phyloP scores from a whole-genome alignment of 441 rosid genomes.

The Euphorbia celastroides region DNA sequence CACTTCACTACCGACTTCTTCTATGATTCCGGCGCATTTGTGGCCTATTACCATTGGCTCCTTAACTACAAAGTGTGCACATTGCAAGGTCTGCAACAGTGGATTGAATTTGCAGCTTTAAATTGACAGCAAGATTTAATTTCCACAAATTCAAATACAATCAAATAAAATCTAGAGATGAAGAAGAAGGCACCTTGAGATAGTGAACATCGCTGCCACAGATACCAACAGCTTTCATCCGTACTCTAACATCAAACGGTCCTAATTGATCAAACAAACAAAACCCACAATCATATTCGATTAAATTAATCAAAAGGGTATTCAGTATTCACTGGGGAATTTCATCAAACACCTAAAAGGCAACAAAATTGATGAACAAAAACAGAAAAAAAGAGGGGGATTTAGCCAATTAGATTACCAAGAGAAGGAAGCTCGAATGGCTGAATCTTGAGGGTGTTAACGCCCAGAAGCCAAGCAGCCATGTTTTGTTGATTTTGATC shows the following conservation, averaged over 20 bases:
- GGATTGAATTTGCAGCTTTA: no score
- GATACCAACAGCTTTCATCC: constrained; percentile 86
- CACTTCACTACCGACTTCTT: constrained; percentile 71
- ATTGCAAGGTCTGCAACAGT: constrained; percentile 44
- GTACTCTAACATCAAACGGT: constrained; percentile 69
- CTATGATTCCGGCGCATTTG: constrained; percentile 86
- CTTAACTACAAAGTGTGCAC: constrained; percentile 68
- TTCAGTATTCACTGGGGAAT: no score
- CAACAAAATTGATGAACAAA: neutral
- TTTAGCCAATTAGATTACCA: constrained; percentile 30
- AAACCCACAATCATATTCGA: neutral
- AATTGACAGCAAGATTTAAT: no score
- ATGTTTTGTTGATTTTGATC: constrained; percentile 35
- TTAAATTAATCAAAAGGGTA: no score
- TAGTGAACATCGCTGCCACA: constrained; percentile 94
- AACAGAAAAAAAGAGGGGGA: neutral
- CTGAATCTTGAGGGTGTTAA: constrained; percentile 46
- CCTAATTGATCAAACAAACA: constrained; percentile 26
- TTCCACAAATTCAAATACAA: no score
- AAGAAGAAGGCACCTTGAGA: constrained; percentile 48
- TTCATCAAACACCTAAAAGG: neutral
- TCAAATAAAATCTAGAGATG: neutral
- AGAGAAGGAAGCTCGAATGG: constrained; percentile 44
- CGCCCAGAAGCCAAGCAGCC: constrained; percentile 60
- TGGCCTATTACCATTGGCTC: constrained; percentile 96